Conservation (phyloP, 2,329 filamentous ascomycete species). For the Talaromyces sp. region DNA sequence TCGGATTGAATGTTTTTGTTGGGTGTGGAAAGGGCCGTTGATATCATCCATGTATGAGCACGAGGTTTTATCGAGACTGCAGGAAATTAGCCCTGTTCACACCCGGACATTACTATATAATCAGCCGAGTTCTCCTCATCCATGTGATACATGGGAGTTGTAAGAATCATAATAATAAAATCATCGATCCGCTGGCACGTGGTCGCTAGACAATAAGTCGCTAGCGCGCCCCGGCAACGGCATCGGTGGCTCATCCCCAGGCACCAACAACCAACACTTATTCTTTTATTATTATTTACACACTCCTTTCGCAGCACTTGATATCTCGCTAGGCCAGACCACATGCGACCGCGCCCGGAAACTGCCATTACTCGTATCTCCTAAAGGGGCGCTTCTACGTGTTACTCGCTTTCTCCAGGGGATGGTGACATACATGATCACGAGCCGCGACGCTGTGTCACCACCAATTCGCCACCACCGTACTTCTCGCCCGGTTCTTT, state of each 20-base stretch:
- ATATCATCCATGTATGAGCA: too few species aligned
- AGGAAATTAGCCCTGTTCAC: too few species aligned
- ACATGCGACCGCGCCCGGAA: not conserved
- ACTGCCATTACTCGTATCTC: not conserved
- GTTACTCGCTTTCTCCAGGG: not conserved
- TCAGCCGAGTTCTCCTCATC: not conserved
- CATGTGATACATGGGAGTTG: not conserved
- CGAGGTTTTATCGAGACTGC: too few species aligned
- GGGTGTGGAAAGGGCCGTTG: too few species aligned
- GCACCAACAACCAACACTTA: not conserved
- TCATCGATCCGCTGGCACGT: not conserved
- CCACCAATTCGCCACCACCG: not conserved
- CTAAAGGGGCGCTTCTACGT: not conserved
- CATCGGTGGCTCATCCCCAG: not conserved
- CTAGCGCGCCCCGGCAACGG: not conserved
- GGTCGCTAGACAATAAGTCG: not conserved
- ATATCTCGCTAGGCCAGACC: not conserved
- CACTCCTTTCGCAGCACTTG: not conserved
- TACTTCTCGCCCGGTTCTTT: not conserved
- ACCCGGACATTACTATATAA: not conserved
- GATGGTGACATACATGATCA: constrained; percentile 1
- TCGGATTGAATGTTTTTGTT: not conserved
- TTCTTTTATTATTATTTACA: not conserved
- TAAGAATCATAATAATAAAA: too few species aligned
- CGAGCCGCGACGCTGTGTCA: not conserved